phyloP scores from a whole-genome alignment of 2,329 filamentous ascomycete genomes.

The Elsinoe ampelina region DNA sequence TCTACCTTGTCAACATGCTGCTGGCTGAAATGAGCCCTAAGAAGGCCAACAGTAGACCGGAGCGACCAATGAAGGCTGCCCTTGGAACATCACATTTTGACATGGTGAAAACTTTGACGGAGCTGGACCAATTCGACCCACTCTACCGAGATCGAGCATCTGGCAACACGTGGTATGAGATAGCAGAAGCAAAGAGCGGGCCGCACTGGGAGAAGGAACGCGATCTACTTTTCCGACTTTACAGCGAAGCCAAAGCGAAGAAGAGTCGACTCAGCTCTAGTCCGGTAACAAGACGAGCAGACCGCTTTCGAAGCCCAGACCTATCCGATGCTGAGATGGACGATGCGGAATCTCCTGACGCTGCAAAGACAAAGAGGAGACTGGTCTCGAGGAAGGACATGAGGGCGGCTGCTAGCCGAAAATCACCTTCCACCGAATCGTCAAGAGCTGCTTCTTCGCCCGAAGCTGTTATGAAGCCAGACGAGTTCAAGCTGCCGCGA shows the following conservation, averaged over 20 bases:
- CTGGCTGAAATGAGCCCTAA: constrained; percentile 49
- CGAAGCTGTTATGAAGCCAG: constrained; percentile 11
- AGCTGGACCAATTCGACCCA: constrained; percentile 60
- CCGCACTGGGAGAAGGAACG: constrained; percentile 87
- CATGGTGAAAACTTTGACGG: constrained; percentile 53
- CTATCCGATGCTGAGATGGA: constrained; percentile 16
- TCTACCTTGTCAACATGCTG: constrained; percentile 70
- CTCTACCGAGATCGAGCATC: constrained; percentile 57
- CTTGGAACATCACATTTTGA: constrained; percentile 82
- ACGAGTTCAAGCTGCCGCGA: constrained; percentile 12
- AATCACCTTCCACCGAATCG: constrained; percentile 23
- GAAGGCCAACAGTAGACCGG: constrained; percentile 56
- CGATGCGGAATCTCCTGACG: constrained; percentile 15
- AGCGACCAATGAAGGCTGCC: constrained; percentile 87
- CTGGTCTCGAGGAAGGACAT: constrained; percentile 29
- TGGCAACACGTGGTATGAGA: constrained; percentile 76
- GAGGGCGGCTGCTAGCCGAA: constrained; percentile 24
- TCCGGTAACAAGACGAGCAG: constrained; percentile 26
- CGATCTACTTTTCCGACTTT: constrained; percentile 66
- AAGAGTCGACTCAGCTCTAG: constrained; percentile 25
- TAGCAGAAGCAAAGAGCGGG: constrained; percentile 72
- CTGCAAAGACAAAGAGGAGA: constrained; percentile 20
- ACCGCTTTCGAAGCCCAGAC: constrained; percentile 19
- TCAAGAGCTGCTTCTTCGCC: constrained; percentile 20
- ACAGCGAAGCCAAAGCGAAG: constrained; percentile 42